phyloP scores from a whole-genome alignment of 805 yeast genomes.

The Ogataea henricii region DNA sequence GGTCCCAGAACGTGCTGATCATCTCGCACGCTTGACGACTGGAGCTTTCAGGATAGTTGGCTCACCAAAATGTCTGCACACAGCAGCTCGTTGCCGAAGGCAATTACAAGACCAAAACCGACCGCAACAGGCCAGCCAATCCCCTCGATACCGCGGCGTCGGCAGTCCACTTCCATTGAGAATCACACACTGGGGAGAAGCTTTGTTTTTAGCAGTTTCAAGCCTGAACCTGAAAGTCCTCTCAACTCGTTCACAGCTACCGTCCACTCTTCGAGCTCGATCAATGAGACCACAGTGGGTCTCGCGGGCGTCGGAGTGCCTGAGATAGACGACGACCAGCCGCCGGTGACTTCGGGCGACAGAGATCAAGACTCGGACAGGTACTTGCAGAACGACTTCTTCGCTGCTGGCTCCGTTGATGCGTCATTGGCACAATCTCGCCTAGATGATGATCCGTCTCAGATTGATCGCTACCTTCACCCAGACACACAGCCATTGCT shows the following conservation, averaged over 20 bases:
- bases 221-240: slow-evolving; percentile 24
- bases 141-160: slow-evolving; percentile 8
- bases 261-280: slow-evolving; percentile 48
- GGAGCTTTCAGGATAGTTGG: too few species aligned
- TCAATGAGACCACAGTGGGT: slow-evolving; percentile 59
- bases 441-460: slow-evolving; percentile 3
- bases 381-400: not conserved
- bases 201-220: slow-evolving; percentile 39
- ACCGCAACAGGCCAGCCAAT: slow-evolving; percentile 10
- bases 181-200: slow-evolving; percentile 42
- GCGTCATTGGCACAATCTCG: not conserved
- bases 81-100: slow-evolving; percentile 26
- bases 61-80: slow-evolving; percentile 14
- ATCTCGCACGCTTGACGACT: too few species aligned
- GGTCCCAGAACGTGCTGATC: too few species aligned
- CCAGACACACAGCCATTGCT: slow-evolving; percentile 9
- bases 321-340: slow-evolving; percentile 29
- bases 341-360: not conserved
- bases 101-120: slow-evolving; percentile 18
- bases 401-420: not conserved
- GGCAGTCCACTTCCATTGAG: slow-evolving; percentile 28
- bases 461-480: slow-evolving; percentile 8
- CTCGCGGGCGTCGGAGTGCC: slow-evolving; percentile 59
- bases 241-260: slow-evolving; percentile 39
- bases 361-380: not conserved